Base-by-base conservation (phyloP, 2,329 filamentous ascomycete species). In the Diaporthe ilicicola region DNA sequence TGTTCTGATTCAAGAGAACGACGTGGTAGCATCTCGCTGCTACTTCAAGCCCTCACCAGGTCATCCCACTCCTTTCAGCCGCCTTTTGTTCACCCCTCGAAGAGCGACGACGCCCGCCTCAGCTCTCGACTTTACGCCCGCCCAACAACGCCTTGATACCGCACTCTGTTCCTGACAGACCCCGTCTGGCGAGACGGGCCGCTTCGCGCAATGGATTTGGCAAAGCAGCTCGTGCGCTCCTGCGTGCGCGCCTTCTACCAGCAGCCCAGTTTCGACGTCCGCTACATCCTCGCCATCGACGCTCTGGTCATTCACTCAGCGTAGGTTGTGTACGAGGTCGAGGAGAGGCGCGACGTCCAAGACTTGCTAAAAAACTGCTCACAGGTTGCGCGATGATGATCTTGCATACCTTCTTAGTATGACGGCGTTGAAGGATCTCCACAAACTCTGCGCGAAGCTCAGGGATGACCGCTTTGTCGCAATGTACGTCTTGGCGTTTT, bases 381-480 rank as follows among this genome's bases (percentile, higher is more conserved):
- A 37, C 88, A 82, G 93, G 88, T 87, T 98, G 72, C 92, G 94
- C 77, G 93, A 97, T 78, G 92, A 94, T 78, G 96, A 99, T 78
- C 86, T 99, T 73, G 93, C 93, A 53, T 92, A 94, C 77, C 86
- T 98, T 29, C 92, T 98, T 82, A 92, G 92, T 73, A 94, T 97
- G 83, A 95, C 97, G 79, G 91, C 91, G 50, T 42, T 73, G 69
- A 98, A 99, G 80, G 93, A 97, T 77, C 88, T 98, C 53, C 94
- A 96, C 79, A 97, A 95, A 80, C 89, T 97, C 37, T 95, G 94
- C 80, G 94, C 92, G 72, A 92, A 91, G 76, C 87, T 99, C 66
- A 90, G 91, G 76, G 94, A 97, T 79, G 94, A 97, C 78, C 92
- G 95, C 67, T 90, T 99, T 77, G 85, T 98, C 71, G 89, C 91